Conservation (phyloP, 225 moss, liverwort and hornwort species). For the Pseudoscleropodium purum region DNA sequence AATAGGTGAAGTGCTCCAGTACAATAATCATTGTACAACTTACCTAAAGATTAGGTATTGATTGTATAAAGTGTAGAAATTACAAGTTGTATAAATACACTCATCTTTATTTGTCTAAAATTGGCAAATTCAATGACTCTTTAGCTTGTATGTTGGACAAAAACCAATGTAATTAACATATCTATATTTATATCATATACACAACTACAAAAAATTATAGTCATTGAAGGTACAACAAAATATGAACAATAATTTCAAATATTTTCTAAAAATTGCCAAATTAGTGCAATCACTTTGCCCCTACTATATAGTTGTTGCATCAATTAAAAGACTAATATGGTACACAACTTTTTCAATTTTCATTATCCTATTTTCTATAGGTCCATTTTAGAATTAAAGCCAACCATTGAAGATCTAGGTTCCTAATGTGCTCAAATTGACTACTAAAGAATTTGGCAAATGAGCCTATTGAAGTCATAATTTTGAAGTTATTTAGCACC, state of each 20-base stretch:
- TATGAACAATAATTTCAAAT: neutral
- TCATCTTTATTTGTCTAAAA: neutral
- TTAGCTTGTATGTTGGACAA: neutral
- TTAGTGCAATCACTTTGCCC: neutral
- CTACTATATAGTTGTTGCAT: neutral
- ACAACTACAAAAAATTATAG: neutral
- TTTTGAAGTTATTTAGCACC: neutral
- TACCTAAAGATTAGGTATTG: neutral
- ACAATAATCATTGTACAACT: too few species aligned
- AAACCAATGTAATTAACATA: neutral
- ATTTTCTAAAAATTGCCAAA: neutral
- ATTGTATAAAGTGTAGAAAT: neutral
- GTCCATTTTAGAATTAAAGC: neutral
- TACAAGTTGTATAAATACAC: neutral
- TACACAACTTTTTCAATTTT: neutral
- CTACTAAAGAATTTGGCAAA: neutral
- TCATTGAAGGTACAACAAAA: neutral
- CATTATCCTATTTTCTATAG: neutral
- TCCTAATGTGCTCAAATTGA: neutral
- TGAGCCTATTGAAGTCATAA: neutral
- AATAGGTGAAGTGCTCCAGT: neutral
- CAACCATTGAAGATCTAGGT: neutral
- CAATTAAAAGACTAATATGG: neutral
- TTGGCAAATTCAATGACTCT: neutral
- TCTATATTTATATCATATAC: neutral